Conservation (phyloP, 73 alveolate species). For the Paramecium biaurelia region DNA sequence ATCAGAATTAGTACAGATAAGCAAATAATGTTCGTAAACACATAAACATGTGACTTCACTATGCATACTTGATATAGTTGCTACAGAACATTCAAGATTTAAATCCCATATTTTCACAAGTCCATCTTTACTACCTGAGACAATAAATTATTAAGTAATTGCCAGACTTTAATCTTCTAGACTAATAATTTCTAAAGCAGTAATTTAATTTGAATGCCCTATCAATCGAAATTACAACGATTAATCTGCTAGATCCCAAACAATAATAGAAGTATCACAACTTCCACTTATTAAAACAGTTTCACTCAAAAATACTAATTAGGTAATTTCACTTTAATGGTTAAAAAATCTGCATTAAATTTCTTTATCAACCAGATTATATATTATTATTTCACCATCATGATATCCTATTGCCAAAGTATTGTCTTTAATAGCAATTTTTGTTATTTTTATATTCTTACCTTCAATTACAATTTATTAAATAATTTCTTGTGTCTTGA, state of each 20-base stretch:
- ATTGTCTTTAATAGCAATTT: not conserved
- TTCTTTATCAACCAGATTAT: not conserved
- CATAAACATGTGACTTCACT: slow-evolving; percentile 17
- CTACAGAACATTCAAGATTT: not conserved
- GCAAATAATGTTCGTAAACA: not conserved
- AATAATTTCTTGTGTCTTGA: not conserved
- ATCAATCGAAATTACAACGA: not conserved
- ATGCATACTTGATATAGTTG: slow-evolving; percentile 25
- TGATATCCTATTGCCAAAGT: slow-evolving; percentile 15
- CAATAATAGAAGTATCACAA: slow-evolving; percentile 54
- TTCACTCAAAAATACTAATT: slow-evolving; percentile 2
- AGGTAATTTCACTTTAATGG: slow-evolving; percentile 1
- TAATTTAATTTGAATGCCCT: slow-evolving; percentile 55
- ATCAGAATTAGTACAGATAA: slow-evolving; percentile 39
- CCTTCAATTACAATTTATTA: not conserved
- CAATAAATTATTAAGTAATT: slow-evolving; percentile 15
- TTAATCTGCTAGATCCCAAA: slow-evolving; percentile 61
- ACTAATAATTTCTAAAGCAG: slow-evolving; percentile 13
- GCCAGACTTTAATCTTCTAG: slow-evolving; percentile 44
- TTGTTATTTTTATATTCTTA: not conserved
- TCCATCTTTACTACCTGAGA: slow-evolving; percentile 62
- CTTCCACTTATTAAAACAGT: slow-evolving; percentile 52
- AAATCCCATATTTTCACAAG: slow-evolving; percentile 50
- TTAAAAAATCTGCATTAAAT: slow-evolving; percentile 17
- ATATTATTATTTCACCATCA: slow-evolving; percentile 18